phyloP scores from a whole-genome alignment of 2,329 filamentous ascomycete genomes.

The Magnaporthiopsis rhizophila region DNA sequence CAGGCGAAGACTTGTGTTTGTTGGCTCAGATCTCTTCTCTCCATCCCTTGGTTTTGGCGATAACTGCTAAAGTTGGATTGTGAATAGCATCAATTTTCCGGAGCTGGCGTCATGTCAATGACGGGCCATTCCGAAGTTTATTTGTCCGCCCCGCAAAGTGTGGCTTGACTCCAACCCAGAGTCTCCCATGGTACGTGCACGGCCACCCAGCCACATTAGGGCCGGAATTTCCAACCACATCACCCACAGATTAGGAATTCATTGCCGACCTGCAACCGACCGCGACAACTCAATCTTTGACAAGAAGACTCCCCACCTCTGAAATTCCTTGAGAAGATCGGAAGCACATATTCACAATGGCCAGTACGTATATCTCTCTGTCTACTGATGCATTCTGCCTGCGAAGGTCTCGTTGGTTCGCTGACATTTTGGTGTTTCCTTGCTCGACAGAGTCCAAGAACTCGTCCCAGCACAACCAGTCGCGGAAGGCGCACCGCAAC shows the following conservation, averaged over 20 bases:
- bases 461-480: conserved; percentile 98
- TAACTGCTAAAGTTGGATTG: neutral
- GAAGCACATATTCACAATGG: conserved; percentile 52
- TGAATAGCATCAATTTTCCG: neutral
- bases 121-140: neutral
- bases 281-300: neutral
- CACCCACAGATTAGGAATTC: conserved; percentile 1
- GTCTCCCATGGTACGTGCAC: neutral
- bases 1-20: neutral
- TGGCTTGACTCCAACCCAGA: neutral
- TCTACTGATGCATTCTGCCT: neutral
- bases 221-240: neutral
- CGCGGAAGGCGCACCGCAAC: conserved; percentile 98
- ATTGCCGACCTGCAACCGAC: neutral
- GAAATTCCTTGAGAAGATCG: conserved; percentile 2
- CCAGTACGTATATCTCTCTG: conserved; percentile 47
- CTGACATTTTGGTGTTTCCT: conserved; percentile 19
- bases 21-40: neutral
- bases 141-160: neutral
- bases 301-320: neutral
- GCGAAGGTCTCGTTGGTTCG: conserved; percentile 7
- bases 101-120: neutral
- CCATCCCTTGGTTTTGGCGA: neutral
- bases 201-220: neutral
- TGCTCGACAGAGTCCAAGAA: conserved; percentile 85